Evolutionary conservation across 805 yeast species (phyloP), one percentile per base, ranked within the genome.

Genomic region (Suhomyces pyralidae): DNA sequence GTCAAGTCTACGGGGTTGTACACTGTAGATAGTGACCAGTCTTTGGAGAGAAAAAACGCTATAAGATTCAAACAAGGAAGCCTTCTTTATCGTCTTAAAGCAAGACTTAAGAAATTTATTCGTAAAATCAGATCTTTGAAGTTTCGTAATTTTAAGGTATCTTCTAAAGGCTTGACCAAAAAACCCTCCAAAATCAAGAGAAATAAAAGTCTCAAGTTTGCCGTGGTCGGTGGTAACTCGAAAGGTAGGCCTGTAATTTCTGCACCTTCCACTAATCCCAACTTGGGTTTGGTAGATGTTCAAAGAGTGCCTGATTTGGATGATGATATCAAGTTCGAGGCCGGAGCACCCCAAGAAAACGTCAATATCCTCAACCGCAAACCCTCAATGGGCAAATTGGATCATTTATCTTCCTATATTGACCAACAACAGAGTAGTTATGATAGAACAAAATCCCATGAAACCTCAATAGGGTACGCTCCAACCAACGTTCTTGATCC

Each of bases 11-110:
- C 44, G 10, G 28, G 9, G 9, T 8, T 48, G 5, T 48, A 38
- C 26, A 19, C 50, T 22, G 40, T 26, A 17, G 40, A 38, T 19
- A 48, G 50, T 12, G n/a, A 17, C 12, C 50, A 47, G 15, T 47
- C 50, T 12, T 44, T 45, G 1, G 49, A 55, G 12, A 60, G 77
- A 46, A 55, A 65, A 2, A 69, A 61, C 32, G 78, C 79, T 30
- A 68, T 74, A n/a, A 61, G 62, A 45, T 60, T 54, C 52, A 71
- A 70, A 48, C 56, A 65, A 49, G 78, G 79, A 5, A 53, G 76
- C 22, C 34, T 57, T 46, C 32, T 64, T 44, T 74, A 73, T 60
- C 56, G 79, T 14, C 53, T 72, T 45, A 63, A 66, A 43, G 43
- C 66, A 40, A 55, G 68, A 26, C 51, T 75, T 45, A 60, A 60